Conservation (phyloP, 192 early-diverging fungal genomes). For the Umbelopsis sp. region DNA sequence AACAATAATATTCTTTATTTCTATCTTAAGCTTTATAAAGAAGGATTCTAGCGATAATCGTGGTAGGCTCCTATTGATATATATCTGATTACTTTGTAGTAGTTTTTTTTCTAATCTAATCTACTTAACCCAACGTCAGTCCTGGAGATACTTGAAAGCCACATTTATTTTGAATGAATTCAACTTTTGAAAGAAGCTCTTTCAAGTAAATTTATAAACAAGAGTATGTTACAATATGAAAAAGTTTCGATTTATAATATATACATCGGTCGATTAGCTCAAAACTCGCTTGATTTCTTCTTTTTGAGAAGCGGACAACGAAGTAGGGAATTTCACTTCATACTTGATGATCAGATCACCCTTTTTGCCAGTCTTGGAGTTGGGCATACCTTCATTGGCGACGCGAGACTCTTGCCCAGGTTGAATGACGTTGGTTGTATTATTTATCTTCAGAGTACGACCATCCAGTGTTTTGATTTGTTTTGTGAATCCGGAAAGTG, state of each 20-base stretch:
- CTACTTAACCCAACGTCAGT: no score
- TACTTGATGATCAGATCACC: slow-evolving; percentile 89
- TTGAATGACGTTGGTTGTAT: slow-evolving; percentile 59
- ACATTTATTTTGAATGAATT: no score
- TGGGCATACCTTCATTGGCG: slow-evolving; percentile 91
- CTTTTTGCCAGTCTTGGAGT: slow-evolving; percentile 80
- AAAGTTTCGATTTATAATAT: slow-evolving; percentile 17
- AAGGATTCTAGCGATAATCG: no score
- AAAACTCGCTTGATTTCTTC: slow-evolving; percentile 57
- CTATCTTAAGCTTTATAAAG: no score
- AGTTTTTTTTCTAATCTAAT: no score
- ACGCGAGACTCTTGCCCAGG: slow-evolving; percentile 79
- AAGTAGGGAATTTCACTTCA: slow-evolving; percentile 78
- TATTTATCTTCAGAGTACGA: slow-evolving; percentile 66
- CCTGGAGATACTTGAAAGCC: no score
- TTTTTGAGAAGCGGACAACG: slow-evolving; percentile 73
- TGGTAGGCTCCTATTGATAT: no score
- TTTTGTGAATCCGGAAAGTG: slow-evolving; percentile 78
- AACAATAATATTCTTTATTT: no score
- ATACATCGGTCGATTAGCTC: slow-evolving; percentile 12
- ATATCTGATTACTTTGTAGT: no score
- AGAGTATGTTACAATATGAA: slow-evolving; percentile 15
- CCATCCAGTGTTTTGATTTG: slow-evolving; percentile 78
- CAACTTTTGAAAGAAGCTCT: no score
- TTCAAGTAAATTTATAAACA: not conserved